Base-by-base conservation (phyloP, 805 yeast species). In the Yarrowia divulgata region DNA sequence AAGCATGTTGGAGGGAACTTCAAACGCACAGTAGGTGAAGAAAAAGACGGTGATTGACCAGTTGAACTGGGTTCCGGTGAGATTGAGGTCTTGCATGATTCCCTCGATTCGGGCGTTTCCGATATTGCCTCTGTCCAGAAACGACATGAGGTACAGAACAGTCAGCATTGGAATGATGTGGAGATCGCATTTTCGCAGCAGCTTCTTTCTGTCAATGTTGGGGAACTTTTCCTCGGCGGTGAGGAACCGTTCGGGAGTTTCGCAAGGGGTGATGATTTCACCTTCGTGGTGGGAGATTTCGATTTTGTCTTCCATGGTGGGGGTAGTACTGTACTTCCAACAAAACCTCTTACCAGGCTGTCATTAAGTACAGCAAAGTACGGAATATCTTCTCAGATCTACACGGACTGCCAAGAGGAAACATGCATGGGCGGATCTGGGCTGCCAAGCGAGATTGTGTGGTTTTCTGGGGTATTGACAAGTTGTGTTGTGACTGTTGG, bases 21-120 rank as follows among this genome's bases (percentile, higher is more conserved):
- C 77, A 54, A 74, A 74, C 16, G 68, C 69, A n/a, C 72, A 69
- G 67, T 74, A 74, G 8, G 75, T 71, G 45, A 74, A 49, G 68
- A 72, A 84, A 52, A 84, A 79, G 57, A 83, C 79, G 9, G 85
- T 80, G 55, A 84, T 78, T 73, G 81, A 75, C 39, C 83, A 77
- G 71, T 82, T 73, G 71, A 72, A 74, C 60, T 74, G 76, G 23
- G 69, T 50, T 3, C 75, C 74, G 6, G 72, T 69, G 58, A 84
- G 76, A 32, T 69, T 62, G 19, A 71, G 74, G 69, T 83, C 86
- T 12, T 78, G 77, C 71, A 79, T 79, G 69, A 85, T 73, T n/a
- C 85, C 86, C 48, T 84, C 87, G 57, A 84, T 78, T 71, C 85
- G 78, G 1, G 87, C 87, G 72, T 83, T 81, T 8, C 87, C 88